Evolutionary conservation across 176 grass and related monocot species (phyloP).

Genomic region (Triticum aestivum): IWGSC_CS_RefSeq_v2.1 NC_057812.1:527990506-527991005

Average conservation of each 20-base stretch:
- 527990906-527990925: slow-evolving; percentile 61
- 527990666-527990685: slow-evolving; percentile 80
- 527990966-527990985: slow-evolving; percentile 93
- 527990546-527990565: slow-evolving; percentile 93
- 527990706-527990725: not conserved
- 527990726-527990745: not conserved
- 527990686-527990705: slow-evolving; percentile 6
- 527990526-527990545: slow-evolving; percentile 90
- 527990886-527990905: slow-evolving; percentile 13
- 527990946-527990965: slow-evolving; percentile 94
- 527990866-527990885: not conserved
- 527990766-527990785: slow-evolving; percentile 88
- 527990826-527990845: slow-evolving; percentile 11
- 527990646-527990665: slow-evolving; percentile 98
- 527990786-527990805: slow-evolving; percentile 79
- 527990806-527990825: slow-evolving; percentile 69
- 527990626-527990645: slow-evolving; percentile 76
- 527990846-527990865: slow-evolving; percentile 8
- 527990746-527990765: slow-evolving; percentile 95
- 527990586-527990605: slow-evolving; percentile 91
- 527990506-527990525: slow-evolving; percentile 85
- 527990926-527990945: slow-evolving; percentile 94
- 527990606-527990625: slow-evolving; percentile 98
- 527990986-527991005: slow-evolving; percentile 86
- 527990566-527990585: slow-evolving; percentile 88